Evolutionary conservation across 306 rosid genomes (phyloP).

Genomic region (Ammopiptanthus mongolicus): DNA sequence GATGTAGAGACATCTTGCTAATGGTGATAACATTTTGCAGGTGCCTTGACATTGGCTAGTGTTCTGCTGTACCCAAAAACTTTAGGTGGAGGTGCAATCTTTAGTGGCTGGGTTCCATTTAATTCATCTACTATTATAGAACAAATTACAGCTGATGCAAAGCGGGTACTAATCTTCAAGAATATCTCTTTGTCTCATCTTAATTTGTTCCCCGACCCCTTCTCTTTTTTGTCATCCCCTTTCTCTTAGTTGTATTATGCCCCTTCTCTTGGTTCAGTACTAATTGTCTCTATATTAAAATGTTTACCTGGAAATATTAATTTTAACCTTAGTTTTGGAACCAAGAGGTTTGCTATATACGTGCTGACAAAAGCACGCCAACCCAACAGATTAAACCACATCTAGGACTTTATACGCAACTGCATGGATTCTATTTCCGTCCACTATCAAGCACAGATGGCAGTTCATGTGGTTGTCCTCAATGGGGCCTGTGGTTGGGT

Average conservation of each 20-base stretch:
- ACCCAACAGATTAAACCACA: neutral
- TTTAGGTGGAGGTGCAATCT: constrained; percentile 84
- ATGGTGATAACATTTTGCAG: constrained; percentile 30
- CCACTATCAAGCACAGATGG: neutral
- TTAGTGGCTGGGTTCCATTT: constrained; percentile 91
- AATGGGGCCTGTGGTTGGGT: neutral
- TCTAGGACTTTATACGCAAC: neutral
- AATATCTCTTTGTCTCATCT: neutral
- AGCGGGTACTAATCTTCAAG: constrained; percentile 44
- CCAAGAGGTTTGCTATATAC: neutral
- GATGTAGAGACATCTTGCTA: neutral
- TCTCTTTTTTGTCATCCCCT: neutral
- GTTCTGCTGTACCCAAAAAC: constrained; percentile 83
- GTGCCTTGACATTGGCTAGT: constrained; percentile 84
- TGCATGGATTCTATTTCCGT: neutral
- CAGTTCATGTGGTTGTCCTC: neutral
- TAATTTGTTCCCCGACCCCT: neutral
- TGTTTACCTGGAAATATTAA: neutral
- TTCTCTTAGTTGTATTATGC: neutral
- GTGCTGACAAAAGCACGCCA: neutral
- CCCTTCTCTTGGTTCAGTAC: neutral
- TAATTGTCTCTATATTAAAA: neutral
- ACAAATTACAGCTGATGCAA: constrained; percentile 57
- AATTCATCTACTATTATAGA: constrained; percentile 49
- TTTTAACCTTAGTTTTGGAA: neutral